Evolutionary conservation across 2,329 filamentous ascomycete genomes (phyloP), one percentile per base, ranked within the genome.

Genomic region (Cryphonectria radicalis): DNA sequence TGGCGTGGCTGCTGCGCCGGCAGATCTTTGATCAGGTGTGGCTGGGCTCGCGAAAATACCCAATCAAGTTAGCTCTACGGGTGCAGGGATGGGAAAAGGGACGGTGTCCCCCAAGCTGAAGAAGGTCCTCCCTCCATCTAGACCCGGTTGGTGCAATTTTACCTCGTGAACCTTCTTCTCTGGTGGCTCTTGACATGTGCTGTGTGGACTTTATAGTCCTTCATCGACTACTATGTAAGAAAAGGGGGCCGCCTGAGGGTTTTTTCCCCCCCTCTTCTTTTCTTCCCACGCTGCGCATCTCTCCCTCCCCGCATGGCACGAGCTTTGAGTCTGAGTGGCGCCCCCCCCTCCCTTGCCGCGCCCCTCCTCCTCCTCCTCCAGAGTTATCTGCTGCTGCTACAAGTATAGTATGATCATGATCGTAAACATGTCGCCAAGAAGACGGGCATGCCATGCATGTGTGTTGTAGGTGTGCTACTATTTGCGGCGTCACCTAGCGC

Each of bases 401-500:
- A 32, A 32, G 28, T 32, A 46, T 7, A 46, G 14, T 46, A 17
- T 17, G 17, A 50, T 11, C 5, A 10, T 50, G 19, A n/a, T 10
- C 17, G n/a, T 28, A 32, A 35, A 4, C n/a, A 25, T 55, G n/a
- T 3, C 25, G 53, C 53, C 53, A 28, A 28, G 53, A 55, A 55
- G n/a, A 25, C 13, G 53, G 53, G 11, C 53, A 5, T 4, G 53
- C 53, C 8, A 17, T n/a, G n/a, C 53, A 14, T 53, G n/a, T 14
- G 6, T 8, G n/a, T n/a, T n/a, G n/a, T n/a, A 32, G 25, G 28
- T 32, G 53, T 57, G 55, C 55, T 59, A 59, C 55, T 59, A 59
- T 59, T 32, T 59, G 55, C 55, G 55, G 55, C 55, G 55, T 59
- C 14, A 59, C 55, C 55, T 32, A 32, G 55, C 55, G 55, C 55